phyloP scores from a whole-genome alignment of 441 rosid genomes.

The Populus hybrid region DNA sequence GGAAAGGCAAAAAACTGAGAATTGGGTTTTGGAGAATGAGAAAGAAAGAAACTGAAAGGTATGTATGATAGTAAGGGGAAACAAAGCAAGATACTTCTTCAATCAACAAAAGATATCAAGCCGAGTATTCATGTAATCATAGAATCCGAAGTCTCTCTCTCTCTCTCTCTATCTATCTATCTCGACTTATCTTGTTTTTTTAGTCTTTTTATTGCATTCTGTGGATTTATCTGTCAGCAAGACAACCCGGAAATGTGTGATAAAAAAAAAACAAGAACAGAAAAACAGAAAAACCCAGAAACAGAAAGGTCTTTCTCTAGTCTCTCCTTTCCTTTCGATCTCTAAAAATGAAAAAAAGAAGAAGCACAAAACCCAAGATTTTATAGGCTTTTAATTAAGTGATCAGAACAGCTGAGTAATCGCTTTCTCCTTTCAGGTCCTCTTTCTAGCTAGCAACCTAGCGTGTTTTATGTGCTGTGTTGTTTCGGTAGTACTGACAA shows the following conservation, averaged over 20 bases:
- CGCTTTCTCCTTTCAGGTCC: conserved; percentile 15
- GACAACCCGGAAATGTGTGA: conserved; percentile 13
- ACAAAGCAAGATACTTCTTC: not conserved
- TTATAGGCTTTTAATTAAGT: conserved; percentile 2
- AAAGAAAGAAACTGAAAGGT: conserved; percentile 9
- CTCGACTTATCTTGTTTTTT: no score
- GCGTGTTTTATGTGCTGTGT: conserved; percentile 1
- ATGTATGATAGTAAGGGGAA: conserved; percentile 5
- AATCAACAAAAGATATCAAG: not conserved
- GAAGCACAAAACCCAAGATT: conserved; percentile 21
- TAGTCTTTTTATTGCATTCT: not conserved
- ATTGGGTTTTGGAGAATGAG: conserved; percentile 13
- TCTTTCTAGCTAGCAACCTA: conserved; percentile 4
- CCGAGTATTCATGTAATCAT: not conserved
- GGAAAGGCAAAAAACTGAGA: not conserved
- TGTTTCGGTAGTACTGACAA: not conserved
- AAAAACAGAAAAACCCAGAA: conserved; percentile 14
- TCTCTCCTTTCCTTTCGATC: not conserved
- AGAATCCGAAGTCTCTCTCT: not conserved
- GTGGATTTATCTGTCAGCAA: conserved; percentile 3
- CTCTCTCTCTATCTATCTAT: not conserved
- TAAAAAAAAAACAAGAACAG: not conserved
- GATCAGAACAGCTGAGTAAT: conserved; percentile 9
- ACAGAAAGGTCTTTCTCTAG: not conserved
- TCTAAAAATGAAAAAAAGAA: conserved; percentile 7